Conservation (phyloP, 2,329 filamentous ascomycete genomes). For the Trichothecium roseum region DNA sequence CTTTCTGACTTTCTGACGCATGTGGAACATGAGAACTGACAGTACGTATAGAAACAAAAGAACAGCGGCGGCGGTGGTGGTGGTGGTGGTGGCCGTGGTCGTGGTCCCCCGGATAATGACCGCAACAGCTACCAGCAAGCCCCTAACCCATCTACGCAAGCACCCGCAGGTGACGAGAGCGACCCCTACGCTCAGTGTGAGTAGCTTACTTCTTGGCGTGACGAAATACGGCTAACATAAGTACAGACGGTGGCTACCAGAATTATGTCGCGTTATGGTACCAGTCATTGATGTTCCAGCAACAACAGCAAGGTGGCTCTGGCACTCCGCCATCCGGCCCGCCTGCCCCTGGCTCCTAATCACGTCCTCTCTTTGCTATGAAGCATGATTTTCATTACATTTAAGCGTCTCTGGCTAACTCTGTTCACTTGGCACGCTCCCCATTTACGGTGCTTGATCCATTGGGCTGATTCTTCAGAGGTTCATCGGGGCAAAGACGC, state of each 20-base stretch:
- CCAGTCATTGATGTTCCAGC: conserved; percentile 47
- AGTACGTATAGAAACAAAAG: conserved; percentile 39
- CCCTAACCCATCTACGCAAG: conserved; percentile 31
- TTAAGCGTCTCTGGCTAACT: too few species aligned
- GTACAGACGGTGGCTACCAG: conserved; percentile 72
- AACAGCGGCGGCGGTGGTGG: conserved; percentile 36
- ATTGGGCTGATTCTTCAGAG: too few species aligned
- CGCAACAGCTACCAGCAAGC: conserved; percentile 36
- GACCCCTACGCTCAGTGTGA: conserved; percentile 70
- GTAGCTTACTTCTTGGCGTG: conserved; percentile 20
- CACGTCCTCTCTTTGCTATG: conserved; percentile 1
- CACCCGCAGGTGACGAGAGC: conserved; percentile 37
- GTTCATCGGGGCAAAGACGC: too few species aligned
- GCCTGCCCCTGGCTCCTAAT: conserved; percentile 23
- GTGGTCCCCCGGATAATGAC: conserved; percentile 43
- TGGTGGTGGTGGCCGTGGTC: conserved; percentile 29
- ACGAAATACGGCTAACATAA: too few species aligned
- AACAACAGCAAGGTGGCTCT: conserved; percentile 27
- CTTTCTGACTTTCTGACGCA: background rate
- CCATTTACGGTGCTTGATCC: too few species aligned
- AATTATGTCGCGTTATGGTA: conserved; percentile 76
- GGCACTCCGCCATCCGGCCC: conserved; percentile 21
- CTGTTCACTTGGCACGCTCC: too few species aligned
- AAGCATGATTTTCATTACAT: background rate
- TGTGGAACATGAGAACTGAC: background rate